Conservation (phyloP, 352 stramenopile genomes). For the Phytophthora boehmeriae region DNA sequence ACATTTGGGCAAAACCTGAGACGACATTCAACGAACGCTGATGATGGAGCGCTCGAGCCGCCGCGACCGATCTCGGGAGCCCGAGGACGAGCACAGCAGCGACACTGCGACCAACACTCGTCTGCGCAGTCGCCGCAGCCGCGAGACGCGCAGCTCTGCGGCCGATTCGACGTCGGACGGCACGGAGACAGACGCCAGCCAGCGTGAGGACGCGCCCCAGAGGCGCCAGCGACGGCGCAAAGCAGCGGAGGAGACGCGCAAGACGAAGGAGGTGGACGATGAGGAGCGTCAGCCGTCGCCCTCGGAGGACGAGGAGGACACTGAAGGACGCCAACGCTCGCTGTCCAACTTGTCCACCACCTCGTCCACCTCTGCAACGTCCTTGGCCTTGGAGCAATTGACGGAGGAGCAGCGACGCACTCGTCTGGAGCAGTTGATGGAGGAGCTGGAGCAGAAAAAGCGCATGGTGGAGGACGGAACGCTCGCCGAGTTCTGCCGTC, state of each 20-base stretch:
- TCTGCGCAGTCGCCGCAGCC: slow-evolving; percentile 45
- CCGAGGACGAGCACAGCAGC: slow-evolving; percentile 33
- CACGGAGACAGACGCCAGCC: slow-evolving; percentile 61
- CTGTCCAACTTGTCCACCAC: slow-evolving; percentile 72
- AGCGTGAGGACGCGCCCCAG: slow-evolving; percentile 11
- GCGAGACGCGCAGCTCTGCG: slow-evolving; percentile 31
- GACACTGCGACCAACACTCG: slow-evolving; percentile 34
- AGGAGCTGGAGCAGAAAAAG: slow-evolving; percentile 84
- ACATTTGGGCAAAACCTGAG: background rate
- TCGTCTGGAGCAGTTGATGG: slow-evolving; percentile 58
- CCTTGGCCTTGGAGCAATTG: slow-evolving; percentile 48
- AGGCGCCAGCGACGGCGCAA: slow-evolving; percentile 26
- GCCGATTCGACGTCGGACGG: slow-evolving; percentile 58
- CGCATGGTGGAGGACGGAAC: slow-evolving; percentile 86
- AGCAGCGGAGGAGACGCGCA: slow-evolving; percentile 32
- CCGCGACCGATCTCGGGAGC: slow-evolving; percentile 37
- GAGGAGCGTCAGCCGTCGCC: slow-evolving; percentile 37
- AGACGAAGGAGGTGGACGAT: slow-evolving; percentile 7
- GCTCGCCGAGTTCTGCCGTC: slow-evolving; percentile 80
- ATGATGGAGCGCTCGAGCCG: slow-evolving; percentile 65
- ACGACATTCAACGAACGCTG: background rate
- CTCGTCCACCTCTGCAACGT: slow-evolving; percentile 57
- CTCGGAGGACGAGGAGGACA: slow-evolving; percentile 28
- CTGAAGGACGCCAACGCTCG: slow-evolving; percentile 48
- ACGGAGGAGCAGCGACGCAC: slow-evolving; percentile 42